Percentiles rank a stretch among this genome's conserved stretches.
These are phyloP conservation scores for Avena atlantica DNA, from an alignment of 176 grass and related monocot genomes.

Conservation along the genomic window DNA sequence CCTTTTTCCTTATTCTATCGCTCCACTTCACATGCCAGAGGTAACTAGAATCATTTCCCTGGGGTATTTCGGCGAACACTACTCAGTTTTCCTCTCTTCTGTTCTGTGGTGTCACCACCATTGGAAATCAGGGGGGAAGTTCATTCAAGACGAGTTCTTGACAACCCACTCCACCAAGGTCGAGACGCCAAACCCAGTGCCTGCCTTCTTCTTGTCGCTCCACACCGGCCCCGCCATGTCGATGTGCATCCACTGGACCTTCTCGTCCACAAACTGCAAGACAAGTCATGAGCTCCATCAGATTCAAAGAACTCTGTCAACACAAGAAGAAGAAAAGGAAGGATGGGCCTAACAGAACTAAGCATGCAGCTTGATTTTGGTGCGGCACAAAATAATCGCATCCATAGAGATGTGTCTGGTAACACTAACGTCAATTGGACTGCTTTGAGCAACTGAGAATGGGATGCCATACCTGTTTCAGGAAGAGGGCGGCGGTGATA, in stretches of 20 bases:
- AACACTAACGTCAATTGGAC: background rate
- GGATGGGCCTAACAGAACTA: background rate
- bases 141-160: slow-evolving; percentile 76
- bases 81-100: background rate
- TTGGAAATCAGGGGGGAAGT: background rate
- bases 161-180: slow-evolving; percentile 97
- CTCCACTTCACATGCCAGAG: background rate
- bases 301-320: background rate
- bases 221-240: slow-evolving; percentile 98
- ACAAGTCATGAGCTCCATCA: background rate
- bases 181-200: slow-evolving; percentile 89
- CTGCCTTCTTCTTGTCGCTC: slow-evolving; percentile 84
- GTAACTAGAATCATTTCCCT: background rate
- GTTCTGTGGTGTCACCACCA: background rate
- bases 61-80: background rate
- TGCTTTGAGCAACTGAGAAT: background rate
- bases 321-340: background rate
- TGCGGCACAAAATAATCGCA: background rate
- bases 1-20: slow-evolving; percentile 36
- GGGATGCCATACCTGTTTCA: slow-evolving; percentile 75
- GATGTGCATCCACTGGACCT: slow-evolving; percentile 99
- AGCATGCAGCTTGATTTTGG: background rate
- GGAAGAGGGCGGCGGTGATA: slow-evolving; percentile 88
- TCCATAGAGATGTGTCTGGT: background rate
- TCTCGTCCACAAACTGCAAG: slow-evolving; percentile 90